Conservation (phyloP, 2,329 filamentous ascomycete species). For the Sordariomycetes sp. region DNA sequence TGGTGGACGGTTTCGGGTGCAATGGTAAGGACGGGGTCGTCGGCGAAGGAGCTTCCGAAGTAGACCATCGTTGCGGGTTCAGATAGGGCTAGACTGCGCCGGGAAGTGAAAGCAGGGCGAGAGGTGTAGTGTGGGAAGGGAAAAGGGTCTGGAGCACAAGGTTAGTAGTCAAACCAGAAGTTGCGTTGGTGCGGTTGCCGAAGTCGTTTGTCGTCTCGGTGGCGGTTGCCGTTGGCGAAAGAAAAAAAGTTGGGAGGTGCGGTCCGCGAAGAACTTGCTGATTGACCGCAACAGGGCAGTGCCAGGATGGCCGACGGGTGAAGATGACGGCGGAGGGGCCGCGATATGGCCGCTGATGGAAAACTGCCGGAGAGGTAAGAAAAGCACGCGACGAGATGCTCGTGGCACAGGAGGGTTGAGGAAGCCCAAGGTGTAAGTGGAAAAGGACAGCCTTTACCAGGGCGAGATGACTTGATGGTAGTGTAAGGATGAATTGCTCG, state of each 20-base stretch:
- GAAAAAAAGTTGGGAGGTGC: not conserved
- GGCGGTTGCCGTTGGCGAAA: not conserved
- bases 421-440: conserved; percentile 1
- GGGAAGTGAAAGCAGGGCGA: conserved; percentile 6
- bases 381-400: not conserved
- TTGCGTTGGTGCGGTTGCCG: not conserved
- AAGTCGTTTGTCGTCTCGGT: not conserved
- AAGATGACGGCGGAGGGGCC: not conserved
- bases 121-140: conserved; percentile 6
- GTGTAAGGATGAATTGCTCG: conserved; percentile 12
- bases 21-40: conserved; percentile 30
- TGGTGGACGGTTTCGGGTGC: conserved; percentile 19
- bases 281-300: not conserved
- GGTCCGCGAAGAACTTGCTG: not conserved
- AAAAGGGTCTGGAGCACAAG: conserved; percentile 9
- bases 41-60: conserved; percentile 25
- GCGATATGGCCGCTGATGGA: not conserved
- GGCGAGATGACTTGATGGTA: not conserved
- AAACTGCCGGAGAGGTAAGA: not conserved
- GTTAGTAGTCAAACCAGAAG: conserved; percentile 3
- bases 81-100: not conserved
- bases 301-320: not conserved
- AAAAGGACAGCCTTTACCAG: conserved; percentile 5
- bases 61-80: conserved; percentile 10
- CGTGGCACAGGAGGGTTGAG: not conserved